These are phyloP conservation scores for Globisporangium mamillatum DNA, from an alignment of 352 stramenopile genomes.

Conservation along the genomic window DNA sequence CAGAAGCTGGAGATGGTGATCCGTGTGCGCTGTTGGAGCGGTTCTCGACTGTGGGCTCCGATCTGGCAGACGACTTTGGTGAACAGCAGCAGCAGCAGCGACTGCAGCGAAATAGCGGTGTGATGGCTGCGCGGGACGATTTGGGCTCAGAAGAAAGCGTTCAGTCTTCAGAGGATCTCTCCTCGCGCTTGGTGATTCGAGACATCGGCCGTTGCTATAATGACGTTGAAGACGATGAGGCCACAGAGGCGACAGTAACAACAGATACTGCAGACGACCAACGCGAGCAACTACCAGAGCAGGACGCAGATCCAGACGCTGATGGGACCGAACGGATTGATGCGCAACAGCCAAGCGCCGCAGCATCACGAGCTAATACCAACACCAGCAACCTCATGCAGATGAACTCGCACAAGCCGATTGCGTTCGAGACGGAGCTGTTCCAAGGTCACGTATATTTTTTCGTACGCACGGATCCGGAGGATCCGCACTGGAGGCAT, in stretches of 20 bases:
- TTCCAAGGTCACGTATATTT: conserved; percentile 81
- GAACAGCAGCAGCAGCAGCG: not conserved
- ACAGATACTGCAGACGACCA: not conserved
- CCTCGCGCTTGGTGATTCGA: conserved; percentile 30
- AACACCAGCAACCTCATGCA: conserved; percentile 20
- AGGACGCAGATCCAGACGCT: not conserved
- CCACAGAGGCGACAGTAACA: not conserved
- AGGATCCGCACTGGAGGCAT: conserved; percentile 44
- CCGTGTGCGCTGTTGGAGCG: conserved; percentile 14
- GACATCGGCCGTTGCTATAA: conserved; percentile 34
- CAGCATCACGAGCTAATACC: not conserved
- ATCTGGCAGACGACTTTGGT: conserved; percentile 1
- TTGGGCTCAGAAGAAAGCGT: not conserved
- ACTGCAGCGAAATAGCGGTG: not conserved
- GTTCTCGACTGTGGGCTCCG: not conserved
- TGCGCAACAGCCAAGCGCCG: not conserved
- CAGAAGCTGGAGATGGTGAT: not conserved
- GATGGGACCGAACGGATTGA: not conserved
- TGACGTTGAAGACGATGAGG: not conserved
- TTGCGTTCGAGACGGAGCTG: conserved; percentile 86
- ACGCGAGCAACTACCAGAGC: not conserved
- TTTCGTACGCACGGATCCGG: conserved; percentile 68
- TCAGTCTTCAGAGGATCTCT: conserved; percentile 8
- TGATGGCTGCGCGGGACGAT: not conserved
- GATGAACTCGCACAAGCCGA: conserved; percentile 58